phyloP scores from a whole-genome alignment of 2,329 filamentous ascomycete genomes.

The Torrubiellomyces zombiae region DNA sequence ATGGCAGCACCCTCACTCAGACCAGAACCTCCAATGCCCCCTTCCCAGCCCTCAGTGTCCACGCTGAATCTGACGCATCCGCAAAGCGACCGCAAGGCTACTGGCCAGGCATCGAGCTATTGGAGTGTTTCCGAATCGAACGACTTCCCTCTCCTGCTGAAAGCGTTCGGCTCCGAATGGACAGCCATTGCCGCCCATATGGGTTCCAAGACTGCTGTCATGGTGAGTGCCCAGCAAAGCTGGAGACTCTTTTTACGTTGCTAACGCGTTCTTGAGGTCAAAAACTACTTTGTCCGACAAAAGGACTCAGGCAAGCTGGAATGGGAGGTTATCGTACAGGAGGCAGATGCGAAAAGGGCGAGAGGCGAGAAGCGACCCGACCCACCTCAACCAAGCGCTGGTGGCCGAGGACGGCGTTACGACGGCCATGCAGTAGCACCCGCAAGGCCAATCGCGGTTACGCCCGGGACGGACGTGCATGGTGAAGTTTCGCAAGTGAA shows the following conservation, averaged over 20 bases:
- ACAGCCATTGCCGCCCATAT: slow-evolving; percentile 58
- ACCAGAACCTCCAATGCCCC: slow-evolving; percentile 33
- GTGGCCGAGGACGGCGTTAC: slow-evolving; percentile 33
- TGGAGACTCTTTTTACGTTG: too few species aligned
- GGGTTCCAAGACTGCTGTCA: slow-evolving; percentile 73
- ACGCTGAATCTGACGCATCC: slow-evolving; percentile 33
- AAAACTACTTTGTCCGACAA: slow-evolving; percentile 50
- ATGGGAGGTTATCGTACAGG: slow-evolving; percentile 41
- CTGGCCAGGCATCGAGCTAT: slow-evolving; percentile 56
- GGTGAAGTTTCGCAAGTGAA: slow-evolving; percentile 30
- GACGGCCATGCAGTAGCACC: slow-evolving; percentile 17
- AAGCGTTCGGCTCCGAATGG: slow-evolving; percentile 68
- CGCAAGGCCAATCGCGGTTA: slow-evolving; percentile 28
- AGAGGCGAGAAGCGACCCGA: slow-evolving; percentile 43
- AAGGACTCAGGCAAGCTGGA: slow-evolving; percentile 41
- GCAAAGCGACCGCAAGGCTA: slow-evolving; percentile 32
- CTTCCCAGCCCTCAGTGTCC: slow-evolving; percentile 27
- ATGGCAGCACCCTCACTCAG: slow-evolving; percentile 40
- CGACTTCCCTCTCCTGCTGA: slow-evolving; percentile 57
- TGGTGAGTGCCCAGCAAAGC: slow-evolving; percentile 38
- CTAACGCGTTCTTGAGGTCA: too few species aligned
- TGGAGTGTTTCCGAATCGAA: slow-evolving; percentile 73
- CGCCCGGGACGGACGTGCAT: slow-evolving; percentile 24
- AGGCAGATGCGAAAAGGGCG: slow-evolving; percentile 39
- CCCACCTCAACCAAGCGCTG: slow-evolving; percentile 37